These are phyloP conservation scores for Aureobasidium pullulans DNA, from an alignment of 2,329 filamentous ascomycete genomes.

Conservation along the genomic window DNA sequence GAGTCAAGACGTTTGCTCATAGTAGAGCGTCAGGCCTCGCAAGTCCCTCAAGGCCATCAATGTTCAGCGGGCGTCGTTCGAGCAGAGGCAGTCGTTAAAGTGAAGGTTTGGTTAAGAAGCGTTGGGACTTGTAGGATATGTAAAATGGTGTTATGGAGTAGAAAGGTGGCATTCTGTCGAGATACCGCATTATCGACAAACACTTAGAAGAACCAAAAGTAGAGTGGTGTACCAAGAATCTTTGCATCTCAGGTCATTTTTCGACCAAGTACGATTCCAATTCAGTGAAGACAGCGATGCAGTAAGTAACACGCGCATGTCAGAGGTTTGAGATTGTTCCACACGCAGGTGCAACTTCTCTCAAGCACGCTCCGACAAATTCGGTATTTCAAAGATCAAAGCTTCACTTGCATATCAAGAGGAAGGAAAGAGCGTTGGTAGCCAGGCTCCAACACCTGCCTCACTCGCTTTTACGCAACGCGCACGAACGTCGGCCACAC, in stretches of 20 bases:
- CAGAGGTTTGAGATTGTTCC: no score
- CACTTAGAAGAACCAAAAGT: neutral
- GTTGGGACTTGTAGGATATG: neutral
- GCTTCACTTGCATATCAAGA: neutral
- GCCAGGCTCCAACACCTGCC: neutral
- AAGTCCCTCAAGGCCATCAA: neutral
- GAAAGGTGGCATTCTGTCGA: neutral
- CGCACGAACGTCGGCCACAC: neutral
- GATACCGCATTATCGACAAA: neutral
- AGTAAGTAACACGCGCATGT: no score
- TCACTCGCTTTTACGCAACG: neutral
- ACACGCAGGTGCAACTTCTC: no score
- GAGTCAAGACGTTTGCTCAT: constrained; percentile 19
- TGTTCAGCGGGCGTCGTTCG: constrained; percentile 3
- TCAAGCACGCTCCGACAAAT: no score
- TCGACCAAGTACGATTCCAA: neutral
- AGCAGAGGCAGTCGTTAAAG: constrained; percentile 1
- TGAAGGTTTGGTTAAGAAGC: neutral
- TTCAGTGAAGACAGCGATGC: neutral
- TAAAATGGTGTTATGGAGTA: constrained; percentile 6
- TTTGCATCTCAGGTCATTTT: neutral
- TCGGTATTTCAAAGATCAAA: no score
- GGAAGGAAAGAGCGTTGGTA: neutral
- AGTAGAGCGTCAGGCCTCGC: neutral
- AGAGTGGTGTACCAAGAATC: neutral